Percentiles rank a stretch among this genome's conserved stretches.
These are phyloP conservation scores for Tilletiaria anomala DNA, from an alignment of 1,284 basidiomycete genomes.

Conservation along the genomic window DNA sequence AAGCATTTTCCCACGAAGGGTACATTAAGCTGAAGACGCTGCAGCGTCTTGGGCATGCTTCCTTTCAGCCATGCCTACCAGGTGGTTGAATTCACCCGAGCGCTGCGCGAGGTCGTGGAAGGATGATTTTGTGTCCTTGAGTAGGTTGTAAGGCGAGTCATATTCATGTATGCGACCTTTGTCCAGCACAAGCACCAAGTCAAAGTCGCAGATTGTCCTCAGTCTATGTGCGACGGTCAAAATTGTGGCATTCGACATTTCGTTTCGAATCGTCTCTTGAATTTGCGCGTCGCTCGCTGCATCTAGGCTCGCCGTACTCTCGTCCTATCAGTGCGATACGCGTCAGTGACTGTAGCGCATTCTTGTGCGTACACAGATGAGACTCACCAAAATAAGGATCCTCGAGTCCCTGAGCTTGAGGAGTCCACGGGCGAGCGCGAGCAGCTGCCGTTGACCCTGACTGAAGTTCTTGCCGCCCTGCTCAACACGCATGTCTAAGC, in stretches of 20 bases:
- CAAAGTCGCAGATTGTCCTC: slow-evolving; percentile 50
- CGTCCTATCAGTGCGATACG: too few species aligned
- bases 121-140: slow-evolving; percentile 48
- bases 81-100: slow-evolving; percentile 63
- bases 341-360: too few species aligned
- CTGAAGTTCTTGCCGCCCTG: slow-evolving; percentile 45
- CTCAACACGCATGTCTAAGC: slow-evolving; percentile 44
- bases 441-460: slow-evolving; percentile 47
- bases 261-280: slow-evolving; percentile 43
- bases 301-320: slow-evolving; percentile 43
- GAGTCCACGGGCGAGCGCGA: slow-evolving; percentile 47
- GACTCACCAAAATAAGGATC: slow-evolving; percentile 47
- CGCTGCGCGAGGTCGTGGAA: slow-evolving; percentile 55
- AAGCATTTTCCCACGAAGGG: too few species aligned
- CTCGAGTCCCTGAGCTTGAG: slow-evolving; percentile 44
- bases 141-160: slow-evolving; percentile 53
- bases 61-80: slow-evolving; percentile 42
- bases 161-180: slow-evolving; percentile 60
- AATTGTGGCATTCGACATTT: slow-evolving; percentile 42
- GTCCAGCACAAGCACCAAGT: slow-evolving; percentile 47
- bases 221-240: slow-evolving; percentile 53
- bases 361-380: too few species aligned
- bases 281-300: slow-evolving; percentile 44
- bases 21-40: neutral
- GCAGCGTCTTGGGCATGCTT: slow-evolving; percentile 30